Base-by-base conservation (phyloP, 495 filamentous ascomycete genomes). In the Astrothelium subdiscretum region DNA sequence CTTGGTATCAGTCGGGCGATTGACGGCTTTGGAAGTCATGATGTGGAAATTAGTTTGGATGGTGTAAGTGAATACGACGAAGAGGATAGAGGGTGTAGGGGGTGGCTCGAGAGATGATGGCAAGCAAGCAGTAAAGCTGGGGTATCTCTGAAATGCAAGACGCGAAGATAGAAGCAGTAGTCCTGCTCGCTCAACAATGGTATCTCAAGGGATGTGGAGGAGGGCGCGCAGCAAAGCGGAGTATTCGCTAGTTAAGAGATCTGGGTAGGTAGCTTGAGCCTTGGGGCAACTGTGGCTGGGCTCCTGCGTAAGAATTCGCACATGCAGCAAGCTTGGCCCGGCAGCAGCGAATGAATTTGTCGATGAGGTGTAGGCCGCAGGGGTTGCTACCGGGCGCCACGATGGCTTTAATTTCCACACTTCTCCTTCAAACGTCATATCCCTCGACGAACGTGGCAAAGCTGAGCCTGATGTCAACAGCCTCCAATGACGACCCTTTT, bases 1-100 rank as follows among this genome's bases (percentile, higher is more conserved):
- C 66, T 83, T 70, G 43, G 35, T 59, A 67, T 70, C 69, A 59
- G 67, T 74, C 15, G 78, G 78, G 26, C 65, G 65, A 66, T 80
- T 80, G 38, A 80, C 78, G 31, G 74, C 69, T 2, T 58, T 69
- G 57, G 59, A 64, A n/a, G 61, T 59, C 69, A 70, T 72, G 60
- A 31, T 58, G 42, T 26, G 2, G 8, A 29, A 18, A 26, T 51
- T 6, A 32, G 20, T 3, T 3, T 54, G 20, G 2, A 8, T 15
- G 43, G 20, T 48, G 43, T 18, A 48, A 48, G n/a, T 5, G 13
- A 15, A 48, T 22, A n/a, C 12, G 12, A 22, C 11, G 0, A 20
- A 48, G 2, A 15, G 12, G 43, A 48, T 26, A 24, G 6, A 54
- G 20, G 15, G 35, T 38, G 22, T 11, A 29, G 24, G 24, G n/a